Evolutionary conservation across 345 rosid genomes (phyloP).

Genomic region (Acer yangbiense): DNA sequence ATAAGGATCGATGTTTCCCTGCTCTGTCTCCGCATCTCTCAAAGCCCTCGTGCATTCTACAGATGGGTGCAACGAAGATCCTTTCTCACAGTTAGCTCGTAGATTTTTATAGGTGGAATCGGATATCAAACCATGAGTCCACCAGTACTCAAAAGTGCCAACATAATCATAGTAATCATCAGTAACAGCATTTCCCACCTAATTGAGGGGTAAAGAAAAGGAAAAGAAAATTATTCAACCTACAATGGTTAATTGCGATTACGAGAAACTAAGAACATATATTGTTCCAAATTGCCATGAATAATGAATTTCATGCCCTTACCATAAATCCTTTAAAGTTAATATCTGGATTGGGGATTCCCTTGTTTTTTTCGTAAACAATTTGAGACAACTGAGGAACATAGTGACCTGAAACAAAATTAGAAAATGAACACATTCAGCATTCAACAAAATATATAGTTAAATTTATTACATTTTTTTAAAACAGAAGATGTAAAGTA

Average conservation of each 20-base stretch:
- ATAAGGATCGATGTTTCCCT: constrained; percentile 79
- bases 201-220: constrained; percentile 7
- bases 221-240: not conserved
- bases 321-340: constrained; percentile 97
- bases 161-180: constrained; percentile 85
- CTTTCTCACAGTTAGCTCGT: constrained; percentile 53
- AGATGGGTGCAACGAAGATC: constrained; percentile 72
- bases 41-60: constrained; percentile 62
- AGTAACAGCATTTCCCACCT: constrained; percentile 97
- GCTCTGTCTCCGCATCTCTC: constrained; percentile 57
- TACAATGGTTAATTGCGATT: constrained; percentile 7
- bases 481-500: not conserved
- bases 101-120: constrained; percentile 74
- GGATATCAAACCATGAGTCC: constrained; percentile 94
- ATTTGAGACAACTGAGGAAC: constrained; percentile 95
- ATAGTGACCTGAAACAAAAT: constrained; percentile 71
- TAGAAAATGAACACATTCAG: not conserved
- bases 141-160: constrained; percentile 95
- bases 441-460: not conserved
- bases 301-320: constrained; percentile 20
- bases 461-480: not conserved
- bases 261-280: constrained; percentile 7
- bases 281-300: not conserved
- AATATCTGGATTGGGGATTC: constrained; percentile 61
- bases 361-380: constrained; percentile 65